Evolutionary conservation across 2,329 filamentous ascomycete genomes (phyloP).

Genomic region (Pestalotiopsis sp.): DNA sequence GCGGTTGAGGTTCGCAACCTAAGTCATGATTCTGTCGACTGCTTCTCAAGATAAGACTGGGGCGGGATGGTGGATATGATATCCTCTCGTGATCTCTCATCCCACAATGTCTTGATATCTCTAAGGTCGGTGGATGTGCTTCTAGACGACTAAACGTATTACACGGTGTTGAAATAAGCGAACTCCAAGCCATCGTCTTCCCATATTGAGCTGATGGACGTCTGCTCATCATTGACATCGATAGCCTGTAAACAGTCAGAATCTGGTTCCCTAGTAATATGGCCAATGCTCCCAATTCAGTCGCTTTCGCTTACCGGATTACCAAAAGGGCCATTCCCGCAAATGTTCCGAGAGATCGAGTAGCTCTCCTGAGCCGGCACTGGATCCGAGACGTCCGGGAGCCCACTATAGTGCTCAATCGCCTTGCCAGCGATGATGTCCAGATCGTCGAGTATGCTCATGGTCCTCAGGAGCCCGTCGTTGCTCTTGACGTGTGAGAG

Average conservation of each 20-base stretch:
- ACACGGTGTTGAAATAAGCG: not conserved
- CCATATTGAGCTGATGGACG: not conserved
- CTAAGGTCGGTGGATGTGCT: not conserved
- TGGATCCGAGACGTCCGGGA: not conserved
- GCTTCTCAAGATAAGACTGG: too few relatives aligned
- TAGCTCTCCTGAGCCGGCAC: not conserved
- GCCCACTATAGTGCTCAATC: not conserved
- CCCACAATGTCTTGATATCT: not conserved
- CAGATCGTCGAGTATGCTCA: not conserved
- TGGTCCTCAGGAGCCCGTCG: not conserved
- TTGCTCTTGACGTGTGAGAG: not conserved
- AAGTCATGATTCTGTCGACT: too few relatives aligned
- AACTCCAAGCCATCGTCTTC: not conserved
- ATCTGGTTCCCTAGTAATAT: not conserved
- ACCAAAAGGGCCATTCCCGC: not conserved
- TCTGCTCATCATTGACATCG: not conserved
- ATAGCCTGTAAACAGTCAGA: not conserved
- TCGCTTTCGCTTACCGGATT: not conserved
- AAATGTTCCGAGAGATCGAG: not conserved
- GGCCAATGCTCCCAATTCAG: not conserved
- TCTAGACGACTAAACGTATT: too few relatives aligned
- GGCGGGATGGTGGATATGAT: too few relatives aligned
- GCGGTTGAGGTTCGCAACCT: too few relatives aligned
- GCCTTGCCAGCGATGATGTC: not conserved
- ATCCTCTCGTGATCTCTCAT: too few relatives aligned